phyloP scores from a whole-genome alignment of 331 rosid species.

The Acacia concinna region DNA sequence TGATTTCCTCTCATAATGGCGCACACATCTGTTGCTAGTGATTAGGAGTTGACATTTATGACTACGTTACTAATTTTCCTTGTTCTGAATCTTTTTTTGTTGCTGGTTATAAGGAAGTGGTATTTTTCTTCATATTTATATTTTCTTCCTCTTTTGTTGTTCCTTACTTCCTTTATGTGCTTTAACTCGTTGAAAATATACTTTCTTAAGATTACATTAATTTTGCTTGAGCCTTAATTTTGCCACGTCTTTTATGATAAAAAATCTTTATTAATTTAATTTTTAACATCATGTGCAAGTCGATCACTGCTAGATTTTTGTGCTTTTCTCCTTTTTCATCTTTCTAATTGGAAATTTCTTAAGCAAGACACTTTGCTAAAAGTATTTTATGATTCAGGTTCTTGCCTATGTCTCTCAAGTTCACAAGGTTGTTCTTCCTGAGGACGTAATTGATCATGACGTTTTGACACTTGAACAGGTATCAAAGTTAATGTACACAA shows the following conservation, averaged over 20 bases:
- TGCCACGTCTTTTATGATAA: background rate
- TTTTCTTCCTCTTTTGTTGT: background rate
- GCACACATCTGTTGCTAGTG: background rate
- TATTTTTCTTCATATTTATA: background rate
- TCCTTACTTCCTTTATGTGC: background rate
- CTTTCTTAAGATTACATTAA: background rate
- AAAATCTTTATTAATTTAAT: background rate
- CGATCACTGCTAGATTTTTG: background rate
- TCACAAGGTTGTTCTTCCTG: constrained; percentile 75
- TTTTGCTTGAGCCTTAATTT: background rate
- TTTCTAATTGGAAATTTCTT: constrained; percentile 10
- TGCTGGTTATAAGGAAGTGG: background rate
- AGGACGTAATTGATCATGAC: constrained; percentile 60
- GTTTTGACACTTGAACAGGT: constrained; percentile 79
- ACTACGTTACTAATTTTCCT: background rate
- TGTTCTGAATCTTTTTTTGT: background rate
- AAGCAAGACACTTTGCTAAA: constrained; percentile 27
- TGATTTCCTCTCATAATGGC: background rate
- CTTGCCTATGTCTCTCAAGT: constrained; percentile 97
- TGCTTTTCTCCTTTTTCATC: background rate
- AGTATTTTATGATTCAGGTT: constrained; percentile 52
- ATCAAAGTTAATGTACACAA: constrained; percentile 25
- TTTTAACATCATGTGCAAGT: background rate
- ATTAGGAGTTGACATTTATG: background rate
- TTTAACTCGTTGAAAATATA: background rate